phyloP scores from a whole-genome alignment of 768 basidiomycete genomes.

The Termitomyces sp. region DNA sequence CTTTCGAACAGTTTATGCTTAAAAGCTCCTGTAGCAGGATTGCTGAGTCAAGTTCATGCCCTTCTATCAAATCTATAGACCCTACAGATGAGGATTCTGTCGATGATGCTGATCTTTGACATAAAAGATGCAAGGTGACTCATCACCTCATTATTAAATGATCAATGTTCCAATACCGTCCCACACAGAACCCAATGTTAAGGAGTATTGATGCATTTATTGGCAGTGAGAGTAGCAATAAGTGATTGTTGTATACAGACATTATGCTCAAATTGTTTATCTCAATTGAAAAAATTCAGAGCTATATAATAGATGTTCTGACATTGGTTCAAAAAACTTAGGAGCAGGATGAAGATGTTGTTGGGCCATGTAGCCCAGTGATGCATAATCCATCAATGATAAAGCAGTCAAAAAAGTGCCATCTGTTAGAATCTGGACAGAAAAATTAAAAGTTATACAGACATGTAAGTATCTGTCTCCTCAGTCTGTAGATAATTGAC shows the following conservation, averaged over 20 bases:
- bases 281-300: background rate
- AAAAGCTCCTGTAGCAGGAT: conserved; percentile 25
- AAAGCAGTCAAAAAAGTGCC: conserved; percentile 36
- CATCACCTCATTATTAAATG: background rate
- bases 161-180: background rate
- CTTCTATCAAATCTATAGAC: conserved; percentile 15
- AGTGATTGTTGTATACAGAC: conserved; percentile 22
- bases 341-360: conserved; percentile 23
- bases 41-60: background rate
- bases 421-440: too few relatives aligned
- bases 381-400: conserved; percentile 33
- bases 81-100: conserved; percentile 13
- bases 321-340: conserved; percentile 28
- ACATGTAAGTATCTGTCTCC: too few relatives aligned
- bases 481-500: too few relatives aligned
- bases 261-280: background rate
- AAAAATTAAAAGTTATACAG: too few relatives aligned
- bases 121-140: conserved; percentile 39
- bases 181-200: conserved; percentile 19
- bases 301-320: background rate
- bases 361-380: conserved; percentile 38
- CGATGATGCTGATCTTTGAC: conserved; percentile 25
- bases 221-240: conserved; percentile 64
- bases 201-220: conserved; percentile 70
- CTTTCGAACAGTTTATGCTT: conserved; percentile 53